A percentile compares a stretch with the other conserved stretches of the same genome.
Evolutionary conservation across 129 eudicot species (phyloP).

Genomic region (Erigeron canadensis): DNA sequence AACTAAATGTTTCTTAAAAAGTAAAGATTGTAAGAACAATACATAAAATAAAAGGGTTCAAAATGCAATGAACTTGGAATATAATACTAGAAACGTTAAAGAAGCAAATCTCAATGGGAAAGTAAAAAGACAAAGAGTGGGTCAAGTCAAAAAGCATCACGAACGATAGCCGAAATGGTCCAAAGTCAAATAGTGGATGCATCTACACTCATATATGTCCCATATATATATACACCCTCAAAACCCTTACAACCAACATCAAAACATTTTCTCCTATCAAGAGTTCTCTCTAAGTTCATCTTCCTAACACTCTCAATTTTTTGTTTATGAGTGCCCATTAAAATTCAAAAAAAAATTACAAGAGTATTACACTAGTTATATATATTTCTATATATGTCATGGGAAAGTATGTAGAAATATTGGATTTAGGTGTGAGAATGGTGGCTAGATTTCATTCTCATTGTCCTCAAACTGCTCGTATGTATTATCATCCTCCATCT

Average conservation of each 20-base stretch:
- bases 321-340: not conserved
- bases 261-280: constrained; percentile 12
- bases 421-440: constrained; percentile 35
- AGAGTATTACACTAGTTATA: no score
- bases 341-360: no score
- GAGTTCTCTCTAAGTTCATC: not conserved
- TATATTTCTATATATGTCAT: not conserved
- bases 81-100: no score
- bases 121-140: no score
- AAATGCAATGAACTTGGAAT: no score
- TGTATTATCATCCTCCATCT: constrained; percentile 41
- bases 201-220: not conserved
- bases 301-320: not conserved
- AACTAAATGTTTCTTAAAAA: no score
- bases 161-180: constrained; percentile 9
- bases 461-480: constrained; percentile 39
- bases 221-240: no score
- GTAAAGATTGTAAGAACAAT: no score
- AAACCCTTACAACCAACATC: not conserved
- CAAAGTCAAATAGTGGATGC: constrained; percentile 19
- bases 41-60: no score
- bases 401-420: constrained; percentile 32
- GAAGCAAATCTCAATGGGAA: no score
- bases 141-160: constrained; percentile 6
- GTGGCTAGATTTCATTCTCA: constrained; percentile 39